Evolutionary conservation across 2,329 filamentous ascomycete genomes (phyloP).

Genomic region (Trichophyton benhamiae): DNA sequence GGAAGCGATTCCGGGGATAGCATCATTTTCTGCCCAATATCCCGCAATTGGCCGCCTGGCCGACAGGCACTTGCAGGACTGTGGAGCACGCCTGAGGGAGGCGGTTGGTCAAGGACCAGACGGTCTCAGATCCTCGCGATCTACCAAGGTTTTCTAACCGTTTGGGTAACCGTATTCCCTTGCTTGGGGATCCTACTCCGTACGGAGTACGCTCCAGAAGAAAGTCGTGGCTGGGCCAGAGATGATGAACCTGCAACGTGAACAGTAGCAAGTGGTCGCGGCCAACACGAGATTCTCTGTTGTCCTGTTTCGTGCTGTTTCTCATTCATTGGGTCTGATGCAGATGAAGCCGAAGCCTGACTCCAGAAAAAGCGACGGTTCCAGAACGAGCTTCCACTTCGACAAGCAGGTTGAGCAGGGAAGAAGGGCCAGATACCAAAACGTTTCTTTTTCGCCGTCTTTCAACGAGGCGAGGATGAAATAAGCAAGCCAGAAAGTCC

Average conservation of each 20-base stretch:
- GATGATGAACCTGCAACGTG: background rate
- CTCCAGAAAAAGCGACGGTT: background rate
- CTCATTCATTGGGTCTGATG: conserved; percentile 3
- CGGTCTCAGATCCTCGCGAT: background rate
- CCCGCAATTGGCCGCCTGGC: conserved; percentile 4
- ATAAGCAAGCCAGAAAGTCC: background rate
- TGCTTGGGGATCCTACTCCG: background rate
- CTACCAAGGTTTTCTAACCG: background rate
- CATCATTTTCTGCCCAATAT: conserved; percentile 6
- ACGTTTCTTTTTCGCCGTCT: background rate
- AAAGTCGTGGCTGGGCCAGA: background rate
- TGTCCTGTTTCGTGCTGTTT: background rate
- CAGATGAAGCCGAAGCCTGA: background rate
- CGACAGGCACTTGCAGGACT: conserved; percentile 2
- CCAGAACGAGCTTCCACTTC: background rate
- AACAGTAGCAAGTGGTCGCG: background rate
- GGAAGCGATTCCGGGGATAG: background rate
- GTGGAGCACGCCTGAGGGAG: conserved; percentile 4
- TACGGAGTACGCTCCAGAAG: background rate
- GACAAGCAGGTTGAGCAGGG: background rate
- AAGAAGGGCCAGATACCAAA: background rate
- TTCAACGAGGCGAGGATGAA: background rate
- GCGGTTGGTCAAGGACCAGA: conserved; percentile 1
- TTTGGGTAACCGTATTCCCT: background rate
- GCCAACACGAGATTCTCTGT: background rate